Evolutionary conservation across 2,329 filamentous ascomycete genomes (phyloP).

Genomic region (Epichloe gansuensis): DNA sequence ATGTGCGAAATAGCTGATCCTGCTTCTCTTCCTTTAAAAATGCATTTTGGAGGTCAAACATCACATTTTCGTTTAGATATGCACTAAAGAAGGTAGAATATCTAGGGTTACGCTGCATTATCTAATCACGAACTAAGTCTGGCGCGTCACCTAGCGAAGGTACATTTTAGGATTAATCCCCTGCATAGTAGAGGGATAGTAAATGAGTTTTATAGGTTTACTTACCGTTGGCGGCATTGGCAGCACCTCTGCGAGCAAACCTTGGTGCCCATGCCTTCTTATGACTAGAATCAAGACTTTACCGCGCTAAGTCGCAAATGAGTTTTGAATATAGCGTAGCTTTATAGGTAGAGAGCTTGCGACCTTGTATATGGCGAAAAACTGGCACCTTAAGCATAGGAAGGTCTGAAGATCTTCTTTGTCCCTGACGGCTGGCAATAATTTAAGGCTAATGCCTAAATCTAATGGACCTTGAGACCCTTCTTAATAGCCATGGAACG

Average conservation of each 20-base stretch:
- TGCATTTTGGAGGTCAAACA: constrained; percentile 18
- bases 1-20: constrained; percentile 6
- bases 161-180: not conserved
- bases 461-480: too few species aligned
- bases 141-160: constrained; percentile 11
- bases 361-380: constrained; percentile 10
- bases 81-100: constrained; percentile 15
- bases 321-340: constrained; percentile 16
- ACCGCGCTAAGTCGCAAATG: constrained; percentile 13
- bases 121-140: constrained; percentile 16
- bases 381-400: constrained; percentile 16
- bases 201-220: not conserved
- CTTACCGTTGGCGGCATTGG: constrained; percentile 7
- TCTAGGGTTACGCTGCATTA: constrained; percentile 17
- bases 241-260: constrained; percentile 11
- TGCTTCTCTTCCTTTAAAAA: constrained; percentile 13
- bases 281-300: constrained; percentile 13
- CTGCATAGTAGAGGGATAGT: not conserved
- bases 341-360: constrained; percentile 7
- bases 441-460: too few species aligned
- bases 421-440: too few species aligned
- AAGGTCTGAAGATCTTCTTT: too few species aligned
- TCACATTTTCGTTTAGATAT: constrained; percentile 17
- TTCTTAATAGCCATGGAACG: too few species aligned
- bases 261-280: constrained; percentile 10